These are phyloP conservation scores for Lipomyces chichibuensis DNA, from an alignment of 805 yeast genomes.

Conservation along the genomic window DNA sequence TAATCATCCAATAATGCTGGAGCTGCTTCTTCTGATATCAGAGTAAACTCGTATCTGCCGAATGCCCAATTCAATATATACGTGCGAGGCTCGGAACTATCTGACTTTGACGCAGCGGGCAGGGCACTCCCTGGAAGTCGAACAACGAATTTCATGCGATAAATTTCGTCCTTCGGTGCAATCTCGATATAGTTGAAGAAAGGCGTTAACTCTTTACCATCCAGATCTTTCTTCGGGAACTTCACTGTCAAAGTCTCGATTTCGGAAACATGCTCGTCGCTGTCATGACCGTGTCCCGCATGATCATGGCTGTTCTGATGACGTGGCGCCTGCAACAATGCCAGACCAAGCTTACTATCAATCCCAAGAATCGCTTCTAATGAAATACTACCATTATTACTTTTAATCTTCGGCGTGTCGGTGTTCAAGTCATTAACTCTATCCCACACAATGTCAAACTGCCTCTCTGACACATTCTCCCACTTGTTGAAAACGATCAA, in stretches of 20 bases:
- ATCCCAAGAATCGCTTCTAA: constrained; percentile 34
- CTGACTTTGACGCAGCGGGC: constrained; percentile 9
- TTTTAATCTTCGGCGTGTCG: constrained; percentile 36
- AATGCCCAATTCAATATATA: constrained; percentile 36
- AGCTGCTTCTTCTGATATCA: constrained; percentile 16
- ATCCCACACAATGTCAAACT: constrained; percentile 35
- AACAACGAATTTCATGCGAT: constrained; percentile 34
- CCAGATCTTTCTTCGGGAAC: constrained; percentile 5
- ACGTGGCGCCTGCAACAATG: constrained; percentile 1
- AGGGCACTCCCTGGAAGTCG: constrained; percentile 6
- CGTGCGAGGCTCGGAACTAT: background rate
- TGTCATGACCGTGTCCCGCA: constrained; percentile 8
- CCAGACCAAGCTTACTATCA: constrained; percentile 32
- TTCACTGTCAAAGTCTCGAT: constrained; percentile 34
- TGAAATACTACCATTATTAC: constrained; percentile 31
- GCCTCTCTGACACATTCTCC: constrained; percentile 33
- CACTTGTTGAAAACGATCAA: constrained; percentile 36
- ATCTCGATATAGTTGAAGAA: constrained; percentile 24
- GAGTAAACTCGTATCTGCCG: constrained; percentile 35
- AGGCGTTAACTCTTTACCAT: constrained; percentile 15
- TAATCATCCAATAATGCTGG: constrained; percentile 14
- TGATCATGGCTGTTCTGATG: background rate
- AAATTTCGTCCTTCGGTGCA: constrained; percentile 37
- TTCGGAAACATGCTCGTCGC: constrained; percentile 24
- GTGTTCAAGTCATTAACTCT: constrained; percentile 36